phyloP scores from a whole-genome alignment of 768 basidiomycete genomes.

The Leucocoprinus leucothites region DNA sequence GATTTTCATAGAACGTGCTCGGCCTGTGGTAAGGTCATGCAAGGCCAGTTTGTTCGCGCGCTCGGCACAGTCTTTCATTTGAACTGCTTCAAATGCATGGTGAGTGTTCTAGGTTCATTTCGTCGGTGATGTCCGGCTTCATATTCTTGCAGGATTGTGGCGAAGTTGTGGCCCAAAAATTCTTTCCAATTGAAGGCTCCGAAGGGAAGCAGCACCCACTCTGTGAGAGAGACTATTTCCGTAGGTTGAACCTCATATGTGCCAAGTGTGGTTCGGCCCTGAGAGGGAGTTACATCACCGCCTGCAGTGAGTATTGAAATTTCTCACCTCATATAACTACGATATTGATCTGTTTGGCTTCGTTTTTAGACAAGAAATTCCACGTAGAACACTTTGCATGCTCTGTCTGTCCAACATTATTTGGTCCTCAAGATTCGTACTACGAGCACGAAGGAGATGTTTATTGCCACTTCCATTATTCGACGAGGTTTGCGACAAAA shows the following conservation, averaged over 20 bases:
- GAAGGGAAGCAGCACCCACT: slow-evolving; percentile 89
- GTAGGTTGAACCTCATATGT: slow-evolving; percentile 93
- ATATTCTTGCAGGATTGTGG: slow-evolving; percentile 76
- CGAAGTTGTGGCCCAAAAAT: slow-evolving; percentile 95
- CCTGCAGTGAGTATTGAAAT: slow-evolving; percentile 69
- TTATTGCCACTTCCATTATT: slow-evolving; percentile 99
- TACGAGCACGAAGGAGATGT: slow-evolving; percentile 99
- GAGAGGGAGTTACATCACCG: slow-evolving; percentile 97
- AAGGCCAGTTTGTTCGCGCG: slow-evolving; percentile 95
- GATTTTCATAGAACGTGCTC: slow-evolving; percentile 57
- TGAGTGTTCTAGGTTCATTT: slow-evolving; percentile 35
- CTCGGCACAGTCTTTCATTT: slow-evolving; percentile 92
- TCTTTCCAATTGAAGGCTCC: slow-evolving; percentile 95
- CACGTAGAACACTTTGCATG: slow-evolving; percentile 99
- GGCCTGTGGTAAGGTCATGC: slow-evolving; percentile 78
- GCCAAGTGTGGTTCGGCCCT: slow-evolving; percentile 93
- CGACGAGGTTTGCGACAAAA: slow-evolving; percentile 96
- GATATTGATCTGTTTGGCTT: neutral
- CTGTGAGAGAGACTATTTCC: slow-evolving; percentile 99
- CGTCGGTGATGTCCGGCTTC: neutral
- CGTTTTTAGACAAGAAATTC: slow-evolving; percentile 86
- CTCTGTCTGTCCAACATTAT: slow-evolving; percentile 92
- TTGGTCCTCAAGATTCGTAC: slow-evolving; percentile 98
- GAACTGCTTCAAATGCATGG: slow-evolving; percentile 98
- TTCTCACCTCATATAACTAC: neutral